Conservation (phyloP, 2,329 filamentous ascomycete species). For the Furcasterigmium furcatum region DNA sequence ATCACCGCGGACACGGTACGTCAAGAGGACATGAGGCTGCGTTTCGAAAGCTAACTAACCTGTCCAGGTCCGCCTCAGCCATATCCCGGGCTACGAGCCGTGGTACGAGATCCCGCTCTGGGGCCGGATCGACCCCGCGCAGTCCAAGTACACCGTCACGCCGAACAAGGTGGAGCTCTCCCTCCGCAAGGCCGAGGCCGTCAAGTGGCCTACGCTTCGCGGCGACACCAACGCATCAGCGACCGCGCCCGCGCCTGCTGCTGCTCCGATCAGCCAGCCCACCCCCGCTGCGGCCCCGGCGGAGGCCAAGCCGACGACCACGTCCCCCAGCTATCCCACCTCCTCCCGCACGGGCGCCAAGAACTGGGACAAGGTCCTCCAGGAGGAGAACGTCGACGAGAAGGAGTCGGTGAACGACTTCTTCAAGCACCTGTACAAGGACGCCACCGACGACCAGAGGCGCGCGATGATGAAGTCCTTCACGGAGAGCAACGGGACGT, state of each 20-base stretch:
- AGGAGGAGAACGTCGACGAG: slow-evolving; percentile 55
- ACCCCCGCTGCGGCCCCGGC: background rate
- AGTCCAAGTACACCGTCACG: slow-evolving; percentile 63
- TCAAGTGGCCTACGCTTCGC: slow-evolving; percentile 60
- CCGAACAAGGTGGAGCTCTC: slow-evolving; percentile 77
- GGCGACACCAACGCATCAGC: slow-evolving; percentile 3
- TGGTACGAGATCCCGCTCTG: slow-evolving; percentile 42
- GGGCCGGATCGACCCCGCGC: slow-evolving; percentile 56
- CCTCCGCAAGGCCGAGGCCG: slow-evolving; percentile 63
- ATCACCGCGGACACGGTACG: slow-evolving; percentile 18
- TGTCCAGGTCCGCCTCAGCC: slow-evolving; percentile 9
- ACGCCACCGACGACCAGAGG: slow-evolving; percentile 72
- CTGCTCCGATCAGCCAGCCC: background rate
- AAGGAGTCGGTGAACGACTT: slow-evolving; percentile 72
- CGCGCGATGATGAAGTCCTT: slow-evolving; percentile 99
- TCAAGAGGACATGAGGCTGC: too few relatives aligned
- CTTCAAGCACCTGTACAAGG: slow-evolving; percentile 86
- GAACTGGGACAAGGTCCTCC: slow-evolving; percentile 82
- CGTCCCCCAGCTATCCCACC: slow-evolving; percentile 70
- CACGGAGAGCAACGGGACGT: slow-evolving; percentile 88
- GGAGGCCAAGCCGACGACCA: background rate
- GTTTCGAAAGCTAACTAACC: too few relatives aligned
- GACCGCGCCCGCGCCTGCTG: slow-evolving; percentile 2
- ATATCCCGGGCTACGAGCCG: slow-evolving; percentile 12
- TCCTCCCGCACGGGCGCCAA: slow-evolving; percentile 82